These are phyloP conservation scores for Phytophthora cajani DNA, from an alignment of 352 stramenopile genomes.

Conservation along the genomic window DNA sequence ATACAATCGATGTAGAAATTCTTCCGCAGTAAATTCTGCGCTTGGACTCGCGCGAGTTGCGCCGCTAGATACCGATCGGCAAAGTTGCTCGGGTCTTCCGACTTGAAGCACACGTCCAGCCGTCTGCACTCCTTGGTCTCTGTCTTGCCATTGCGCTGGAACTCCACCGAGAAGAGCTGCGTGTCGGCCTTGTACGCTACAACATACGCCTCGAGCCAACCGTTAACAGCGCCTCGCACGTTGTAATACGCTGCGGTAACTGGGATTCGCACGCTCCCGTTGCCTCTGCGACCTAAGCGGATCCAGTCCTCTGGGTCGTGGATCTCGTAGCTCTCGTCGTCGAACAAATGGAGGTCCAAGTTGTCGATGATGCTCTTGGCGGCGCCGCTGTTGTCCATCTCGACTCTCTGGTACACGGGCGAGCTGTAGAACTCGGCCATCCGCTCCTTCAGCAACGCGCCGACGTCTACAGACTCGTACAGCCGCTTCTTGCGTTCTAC, in stretches of 20 bases:
- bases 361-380: constrained; percentile 64
- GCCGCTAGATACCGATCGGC: constrained; percentile 74
- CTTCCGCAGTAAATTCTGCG: constrained; percentile 72
- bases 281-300: constrained; percentile 45
- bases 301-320: constrained; percentile 75
- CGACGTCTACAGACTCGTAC: constrained; percentile 59
- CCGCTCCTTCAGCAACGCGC: constrained; percentile 52
- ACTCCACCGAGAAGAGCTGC: constrained; percentile 62
- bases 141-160: constrained; percentile 68
- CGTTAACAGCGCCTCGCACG: constrained; percentile 56
- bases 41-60: constrained; percentile 61
- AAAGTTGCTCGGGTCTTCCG: constrained; percentile 81
- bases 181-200: constrained; percentile 52
- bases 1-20: constrained; percentile 90
- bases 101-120: constrained; percentile 84
- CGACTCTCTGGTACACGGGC: constrained; percentile 44
- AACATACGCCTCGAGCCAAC: constrained; percentile 74
- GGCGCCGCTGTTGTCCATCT: constrained; percentile 53
- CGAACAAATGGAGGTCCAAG: constrained; percentile 74
- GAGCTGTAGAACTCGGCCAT: constrained; percentile 50
- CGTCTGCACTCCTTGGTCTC: constrained; percentile 60
- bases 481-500: constrained; percentile 72
- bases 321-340: constrained; percentile 85
- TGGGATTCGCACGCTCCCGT: constrained; percentile 72
- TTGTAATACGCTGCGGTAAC: constrained; percentile 72